Evolutionary conservation across 148 eudicot genomes (phyloP), one percentile per base, ranked within the genome.

Genomic region (Heliamphora exappendiculata): DNA sequence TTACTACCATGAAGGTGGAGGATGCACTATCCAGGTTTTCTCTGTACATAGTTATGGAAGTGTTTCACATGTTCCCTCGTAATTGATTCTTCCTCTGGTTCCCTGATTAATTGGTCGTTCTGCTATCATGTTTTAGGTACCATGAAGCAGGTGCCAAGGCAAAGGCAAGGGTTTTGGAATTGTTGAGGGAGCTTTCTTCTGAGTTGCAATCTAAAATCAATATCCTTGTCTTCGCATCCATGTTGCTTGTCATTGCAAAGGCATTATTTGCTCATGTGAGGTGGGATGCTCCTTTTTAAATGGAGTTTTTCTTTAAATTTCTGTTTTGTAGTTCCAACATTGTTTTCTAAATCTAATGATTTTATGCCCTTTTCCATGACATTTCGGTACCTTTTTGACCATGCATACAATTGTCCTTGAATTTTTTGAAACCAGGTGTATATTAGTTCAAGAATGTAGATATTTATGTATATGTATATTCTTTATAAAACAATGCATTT

Each of bases 221-320:
- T 79, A 80, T 86, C 68, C 90, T 93, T 64, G 91, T 95, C 41
- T 95, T 88, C 82, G 94, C 97, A 45, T 95, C 99, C 76, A 89
- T 87, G 91, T 85, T 91, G 83, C 97, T 92, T 72, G 86, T 93
- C 81, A 93, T 93, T 84, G 91, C 97, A 60, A 95, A 93, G 91
- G 94, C 99, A 66, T 84, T 95, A 73, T 95, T 91, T 67, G 84
- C 94, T 79, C 99, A 95, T 78, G 97, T 89, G 82, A 95, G 99
- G 99, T 94, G 78, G 79, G 85, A 33, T 59, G 49, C 36, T 67
- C 73, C 73, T 17, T 49, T 31, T 70, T 17, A 47, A 41, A 28
- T 68, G 34, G 29, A 22, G n/a, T 31, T 49, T 34, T 26, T 44
- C 57, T 36, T 71, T 31, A 20, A 49, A 33, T 19, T 54, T 51